Evolutionary conservation across 331 rosid species (phyloP).

Genomic region (Pyrus hybrid): DNA sequence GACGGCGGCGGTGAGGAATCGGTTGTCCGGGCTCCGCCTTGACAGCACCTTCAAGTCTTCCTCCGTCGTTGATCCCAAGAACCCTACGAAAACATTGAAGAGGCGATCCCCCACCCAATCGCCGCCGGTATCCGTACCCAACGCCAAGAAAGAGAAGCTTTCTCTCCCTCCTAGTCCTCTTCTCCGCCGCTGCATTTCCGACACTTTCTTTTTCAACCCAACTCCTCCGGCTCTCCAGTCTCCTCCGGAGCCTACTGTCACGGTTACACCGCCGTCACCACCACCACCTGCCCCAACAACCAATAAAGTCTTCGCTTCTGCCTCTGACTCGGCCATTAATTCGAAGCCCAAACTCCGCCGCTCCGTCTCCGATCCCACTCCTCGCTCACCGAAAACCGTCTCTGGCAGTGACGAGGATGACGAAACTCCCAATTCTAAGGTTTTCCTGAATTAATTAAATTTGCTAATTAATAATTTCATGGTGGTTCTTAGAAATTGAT

Average conservation of each 20-base stretch:
- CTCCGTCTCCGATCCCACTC: background rate
- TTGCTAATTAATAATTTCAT: too few species aligned
- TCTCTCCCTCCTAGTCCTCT: slow-evolving; percentile 5
- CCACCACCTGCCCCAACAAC: background rate
- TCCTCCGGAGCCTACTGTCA: background rate
- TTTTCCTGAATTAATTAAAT: too few species aligned
- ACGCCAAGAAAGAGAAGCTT: slow-evolving; percentile 16
- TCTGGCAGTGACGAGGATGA: background rate
- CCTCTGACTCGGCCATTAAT: background rate
- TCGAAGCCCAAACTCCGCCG: background rate
- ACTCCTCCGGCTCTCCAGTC: background rate
- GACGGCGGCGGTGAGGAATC: background rate
- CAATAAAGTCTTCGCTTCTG: background rate
- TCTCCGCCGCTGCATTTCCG: slow-evolving; percentile 12
- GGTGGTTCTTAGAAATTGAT: background rate
- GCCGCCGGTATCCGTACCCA: background rate
- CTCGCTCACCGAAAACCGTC: background rate
- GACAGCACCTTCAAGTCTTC: background rate
- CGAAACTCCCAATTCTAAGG: too few species aligned
- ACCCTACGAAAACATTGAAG: background rate
- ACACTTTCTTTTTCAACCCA: background rate
- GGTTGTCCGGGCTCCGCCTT: slow-evolving; percentile 8
- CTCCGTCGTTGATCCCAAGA: background rate
- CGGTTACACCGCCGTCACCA: background rate
- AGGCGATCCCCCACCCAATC: background rate